phyloP scores from a whole-genome alignment of 768 basidiomycete species.

The Roridomyces roridus region DNA sequence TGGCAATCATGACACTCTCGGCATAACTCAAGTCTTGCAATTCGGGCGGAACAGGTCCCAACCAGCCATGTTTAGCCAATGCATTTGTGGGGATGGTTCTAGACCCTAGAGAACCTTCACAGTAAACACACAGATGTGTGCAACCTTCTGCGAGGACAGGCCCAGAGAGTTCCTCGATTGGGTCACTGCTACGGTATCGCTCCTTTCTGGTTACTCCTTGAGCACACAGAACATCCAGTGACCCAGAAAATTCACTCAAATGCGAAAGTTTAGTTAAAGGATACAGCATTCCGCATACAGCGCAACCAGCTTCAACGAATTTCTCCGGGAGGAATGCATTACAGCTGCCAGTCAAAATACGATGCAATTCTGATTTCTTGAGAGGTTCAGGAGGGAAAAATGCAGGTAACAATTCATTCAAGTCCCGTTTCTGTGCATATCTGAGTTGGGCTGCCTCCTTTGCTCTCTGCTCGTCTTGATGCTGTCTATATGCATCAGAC shows the following conservation, averaged over 20 bases:
- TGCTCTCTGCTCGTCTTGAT: no score
- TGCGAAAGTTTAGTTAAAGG: neutral
- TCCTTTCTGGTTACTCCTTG: neutral
- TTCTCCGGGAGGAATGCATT: neutral
- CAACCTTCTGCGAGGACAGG: neutral
- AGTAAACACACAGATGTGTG: neutral
- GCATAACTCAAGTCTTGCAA: constrained; percentile 31
- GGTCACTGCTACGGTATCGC: neutral
- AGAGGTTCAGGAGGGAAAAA: neutral
- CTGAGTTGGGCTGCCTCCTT: no score
- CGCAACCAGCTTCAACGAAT: neutral
- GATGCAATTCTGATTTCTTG: neutral
- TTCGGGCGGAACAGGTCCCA: constrained; percentile 37
- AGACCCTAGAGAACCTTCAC: neutral
- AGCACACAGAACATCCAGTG: neutral
- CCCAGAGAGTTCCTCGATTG: neutral
- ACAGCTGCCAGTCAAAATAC: neutral
- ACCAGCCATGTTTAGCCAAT: constrained; percentile 41
- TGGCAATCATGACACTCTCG: constrained; percentile 34
- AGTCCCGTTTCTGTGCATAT: no score
- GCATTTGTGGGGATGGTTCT: constrained; percentile 25
- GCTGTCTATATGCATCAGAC: no score
- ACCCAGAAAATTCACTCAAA: neutral
- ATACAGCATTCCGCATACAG: neutral
- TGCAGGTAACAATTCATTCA: constrained; percentile 1